A percentile compares a stretch with the other conserved stretches of the same genome.
Evolutionary conservation across 1,284 basidiomycete genomes (phyloP).

Genomic region (Tilletia setariae): DNA sequence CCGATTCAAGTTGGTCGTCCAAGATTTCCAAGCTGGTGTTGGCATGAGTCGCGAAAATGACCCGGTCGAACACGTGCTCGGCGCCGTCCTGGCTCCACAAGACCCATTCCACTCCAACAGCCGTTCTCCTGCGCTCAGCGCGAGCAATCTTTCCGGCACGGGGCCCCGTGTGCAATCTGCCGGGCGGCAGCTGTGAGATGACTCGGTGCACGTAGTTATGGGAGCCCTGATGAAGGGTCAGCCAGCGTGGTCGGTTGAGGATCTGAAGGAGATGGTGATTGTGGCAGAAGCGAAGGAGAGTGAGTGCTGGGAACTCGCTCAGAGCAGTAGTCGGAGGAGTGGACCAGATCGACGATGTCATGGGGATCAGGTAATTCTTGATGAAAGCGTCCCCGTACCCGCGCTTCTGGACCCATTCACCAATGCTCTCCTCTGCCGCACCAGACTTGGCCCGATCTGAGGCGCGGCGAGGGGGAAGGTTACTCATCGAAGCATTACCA

Average conservation of each 20-base stretch:
- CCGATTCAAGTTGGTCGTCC: slow-evolving; percentile 59
- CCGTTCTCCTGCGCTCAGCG: slow-evolving; percentile 21
- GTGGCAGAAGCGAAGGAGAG: slow-evolving; percentile 72
- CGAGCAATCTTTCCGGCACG: background rate
- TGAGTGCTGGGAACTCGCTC: slow-evolving; percentile 69
- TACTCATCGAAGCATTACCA: too few species aligned
- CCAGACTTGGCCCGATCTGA: slow-evolving; percentile 14
- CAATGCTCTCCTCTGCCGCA: slow-evolving; percentile 60
- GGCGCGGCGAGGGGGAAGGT: slow-evolving; percentile 8
- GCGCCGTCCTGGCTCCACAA: slow-evolving; percentile 59
- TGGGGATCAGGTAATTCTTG: slow-evolving; percentile 70
- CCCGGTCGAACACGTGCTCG: slow-evolving; percentile 65
- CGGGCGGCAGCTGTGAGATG: slow-evolving; percentile 23
- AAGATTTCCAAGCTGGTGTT: slow-evolving; percentile 67
- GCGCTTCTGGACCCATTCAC: slow-evolving; percentile 67
- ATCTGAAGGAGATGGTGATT: slow-evolving; percentile 77
- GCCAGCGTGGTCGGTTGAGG: slow-evolving; percentile 70
- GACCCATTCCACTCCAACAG: slow-evolving; percentile 28
- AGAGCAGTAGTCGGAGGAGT: slow-evolving; percentile 71
- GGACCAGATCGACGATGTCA: slow-evolving; percentile 66
- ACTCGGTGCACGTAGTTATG: slow-evolving; percentile 36
- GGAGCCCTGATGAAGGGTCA: slow-evolving; percentile 70
- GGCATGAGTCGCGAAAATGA: slow-evolving; percentile 74
- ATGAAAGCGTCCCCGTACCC: slow-evolving; percentile 69
- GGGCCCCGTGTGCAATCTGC: slow-evolving; percentile 24